Percentiles rank a stretch among this genome's conserved stretches.
These are phyloP conservation scores for Penicillium sp. DNA, from an alignment of 2,329 filamentous ascomycete genomes.

Conservation along the genomic window DNA sequence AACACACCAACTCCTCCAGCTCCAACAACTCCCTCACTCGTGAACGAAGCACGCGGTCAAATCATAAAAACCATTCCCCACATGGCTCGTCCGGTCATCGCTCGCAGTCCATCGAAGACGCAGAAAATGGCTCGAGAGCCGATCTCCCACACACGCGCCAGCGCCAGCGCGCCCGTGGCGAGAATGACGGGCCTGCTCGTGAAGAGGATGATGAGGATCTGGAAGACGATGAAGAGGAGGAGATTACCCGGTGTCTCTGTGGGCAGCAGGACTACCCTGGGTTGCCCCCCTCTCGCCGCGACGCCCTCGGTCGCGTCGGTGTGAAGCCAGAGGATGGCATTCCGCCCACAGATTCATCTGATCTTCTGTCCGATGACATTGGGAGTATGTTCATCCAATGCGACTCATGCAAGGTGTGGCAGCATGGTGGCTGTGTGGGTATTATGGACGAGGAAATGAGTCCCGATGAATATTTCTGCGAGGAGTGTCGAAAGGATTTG, in stretches of 20 bases:
- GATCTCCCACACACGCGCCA: constrained; percentile 73
- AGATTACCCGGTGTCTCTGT: constrained; percentile 93
- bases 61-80: constrained; percentile 71
- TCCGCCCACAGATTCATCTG: constrained; percentile 61
- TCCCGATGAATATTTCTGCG: constrained; percentile 97
- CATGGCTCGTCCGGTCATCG: constrained; percentile 69
- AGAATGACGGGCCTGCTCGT: constrained; percentile 58
- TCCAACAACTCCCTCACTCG: constrained; percentile 71
- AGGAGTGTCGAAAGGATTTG: constrained; percentile 87
- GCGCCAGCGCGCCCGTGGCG: constrained; percentile 74
- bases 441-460: constrained; percentile 92
- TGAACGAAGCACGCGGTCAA: constrained; percentile 72
- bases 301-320: constrained; percentile 53
- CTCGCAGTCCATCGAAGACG: constrained; percentile 58
- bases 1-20: constrained; percentile 76
- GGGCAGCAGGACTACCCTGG: constrained; percentile 94
- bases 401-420: constrained; percentile 97
- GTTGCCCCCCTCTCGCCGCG: constrained; percentile 62
- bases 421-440: constrained; percentile 95
- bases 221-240: constrained; percentile 77
- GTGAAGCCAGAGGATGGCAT: constrained; percentile 60
- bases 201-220: constrained; percentile 65
- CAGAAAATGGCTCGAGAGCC: constrained; percentile 51
- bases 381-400: constrained; percentile 98
- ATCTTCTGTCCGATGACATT: constrained; percentile 73